A percentile compares a stretch with the other conserved stretches of the same genome.
phyloP scores from a whole-genome alignment of 139 green algal genomes.

The Chlamydomonas urium region DNA sequence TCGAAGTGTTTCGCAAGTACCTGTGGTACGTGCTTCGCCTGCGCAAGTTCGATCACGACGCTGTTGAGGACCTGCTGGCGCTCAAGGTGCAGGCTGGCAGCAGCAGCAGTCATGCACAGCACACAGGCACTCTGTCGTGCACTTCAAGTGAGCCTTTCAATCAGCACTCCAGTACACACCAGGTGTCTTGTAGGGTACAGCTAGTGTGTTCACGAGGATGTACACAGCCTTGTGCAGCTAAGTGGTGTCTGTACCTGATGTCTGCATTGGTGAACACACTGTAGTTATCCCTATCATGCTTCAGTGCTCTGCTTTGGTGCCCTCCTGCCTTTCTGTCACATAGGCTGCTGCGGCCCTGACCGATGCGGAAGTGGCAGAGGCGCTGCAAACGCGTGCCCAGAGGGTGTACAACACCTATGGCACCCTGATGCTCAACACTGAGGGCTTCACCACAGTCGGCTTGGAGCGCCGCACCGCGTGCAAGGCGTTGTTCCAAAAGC shows the following conservation, averaged over 20 bases:
- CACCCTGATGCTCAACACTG: constrained; percentile 77
- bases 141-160: no score
- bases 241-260: no score
- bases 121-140: no score
- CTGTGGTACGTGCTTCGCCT: constrained; percentile 93
- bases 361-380: constrained; percentile 71
- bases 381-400: constrained; percentile 71
- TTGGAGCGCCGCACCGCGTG: constrained; percentile 82
- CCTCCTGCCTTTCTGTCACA: no score
- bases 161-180: no score
- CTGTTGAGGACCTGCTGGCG: constrained; percentile 83
- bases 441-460: constrained; percentile 64
- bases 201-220: no score
- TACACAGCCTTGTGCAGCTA: no score
- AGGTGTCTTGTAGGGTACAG: no score
- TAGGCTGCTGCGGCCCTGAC: constrained; percentile 46
- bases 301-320: background rate
- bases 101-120: no score
- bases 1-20: constrained; percentile 96
- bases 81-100: no score
- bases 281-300: no score
- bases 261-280: no score
- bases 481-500: constrained; percentile 84
- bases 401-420: constrained; percentile 87
- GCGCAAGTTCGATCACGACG: constrained; percentile 82